These are phyloP conservation scores for Bruguiera sexangula DNA, from an alignment of 345 rosid species.

Conservation along the genomic window DNA sequence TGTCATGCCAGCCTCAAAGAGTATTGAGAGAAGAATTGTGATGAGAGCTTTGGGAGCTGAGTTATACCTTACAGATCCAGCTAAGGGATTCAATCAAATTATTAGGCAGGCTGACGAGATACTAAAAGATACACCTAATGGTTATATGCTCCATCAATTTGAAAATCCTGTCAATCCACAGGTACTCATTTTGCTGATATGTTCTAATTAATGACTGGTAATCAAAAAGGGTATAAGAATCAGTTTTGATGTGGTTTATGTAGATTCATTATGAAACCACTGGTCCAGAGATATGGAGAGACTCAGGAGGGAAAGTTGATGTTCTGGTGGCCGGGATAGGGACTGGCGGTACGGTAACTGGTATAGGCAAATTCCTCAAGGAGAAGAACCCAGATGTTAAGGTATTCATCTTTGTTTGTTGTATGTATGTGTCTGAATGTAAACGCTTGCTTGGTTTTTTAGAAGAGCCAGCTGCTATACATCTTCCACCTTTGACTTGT, in stretches of 20 bases:
- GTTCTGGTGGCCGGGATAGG: conserved; percentile 24
- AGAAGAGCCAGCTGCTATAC: neutral
- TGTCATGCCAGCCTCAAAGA: conserved; percentile 19
- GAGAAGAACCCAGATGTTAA: conserved; percentile 24
- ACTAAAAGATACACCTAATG: conserved; percentile 22
- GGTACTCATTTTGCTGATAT: neutral
- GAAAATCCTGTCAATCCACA: conserved; percentile 21
- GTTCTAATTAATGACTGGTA: neutral
- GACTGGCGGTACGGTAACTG: conserved; percentile 27
- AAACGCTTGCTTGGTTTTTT: conserved; percentile 18
- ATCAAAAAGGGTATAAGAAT: neutral
- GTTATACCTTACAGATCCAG: conserved; percentile 16
- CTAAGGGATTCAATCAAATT: conserved; percentile 7
- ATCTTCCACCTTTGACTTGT: no score
- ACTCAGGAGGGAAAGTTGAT: conserved; percentile 20
- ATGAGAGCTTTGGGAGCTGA: conserved; percentile 23
- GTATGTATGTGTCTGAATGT: neutral
- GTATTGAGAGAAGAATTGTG: conserved; percentile 22
- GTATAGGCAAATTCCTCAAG: conserved; percentile 25
- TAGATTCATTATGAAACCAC: conserved; percentile 28
- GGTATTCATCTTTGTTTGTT: neutral
- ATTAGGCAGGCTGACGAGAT: conserved; percentile 16
- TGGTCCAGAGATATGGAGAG: conserved; percentile 28
- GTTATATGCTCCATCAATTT: conserved; percentile 24
- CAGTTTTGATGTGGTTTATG: neutral